Conservation (phyloP, 495 filamentous ascomycete species). For the Neurospora sp. region DNA sequence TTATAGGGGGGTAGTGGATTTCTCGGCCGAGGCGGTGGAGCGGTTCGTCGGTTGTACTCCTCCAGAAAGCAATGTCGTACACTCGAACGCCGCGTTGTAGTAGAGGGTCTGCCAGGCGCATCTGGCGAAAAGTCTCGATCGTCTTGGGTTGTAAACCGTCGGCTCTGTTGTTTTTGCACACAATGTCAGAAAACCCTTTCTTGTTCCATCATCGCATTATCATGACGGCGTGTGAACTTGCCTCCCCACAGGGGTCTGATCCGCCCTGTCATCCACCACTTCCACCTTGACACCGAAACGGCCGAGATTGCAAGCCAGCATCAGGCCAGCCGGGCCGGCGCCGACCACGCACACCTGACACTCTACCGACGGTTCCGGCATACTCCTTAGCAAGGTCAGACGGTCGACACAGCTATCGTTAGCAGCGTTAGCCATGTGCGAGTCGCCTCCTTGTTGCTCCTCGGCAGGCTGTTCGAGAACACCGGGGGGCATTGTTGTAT, state of each 20-base stretch:
- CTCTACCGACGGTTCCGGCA: slow-evolving; percentile 24
- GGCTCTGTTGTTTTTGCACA: slow-evolving; percentile 28
- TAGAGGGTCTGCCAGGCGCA: slow-evolving; percentile 53
- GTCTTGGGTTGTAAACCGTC: slow-evolving; percentile 58
- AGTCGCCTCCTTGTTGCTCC: slow-evolving; percentile 15
- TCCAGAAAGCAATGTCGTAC: slow-evolving; percentile 66
- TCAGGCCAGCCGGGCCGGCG: slow-evolving; percentile 59
- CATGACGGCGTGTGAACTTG: slow-evolving; percentile 7
- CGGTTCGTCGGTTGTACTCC: slow-evolving; percentile 44
- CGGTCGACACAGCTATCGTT: slow-evolving; percentile 22
- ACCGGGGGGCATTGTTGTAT: slow-evolving; percentile 16
- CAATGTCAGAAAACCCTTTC: not conserved
- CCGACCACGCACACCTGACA: slow-evolving; percentile 56
- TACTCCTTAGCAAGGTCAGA: slow-evolving; percentile 26
- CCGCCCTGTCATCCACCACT: slow-evolving; percentile 52
- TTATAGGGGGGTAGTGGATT: slow-evolving; percentile 42
- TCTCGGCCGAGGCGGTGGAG: slow-evolving; percentile 45
- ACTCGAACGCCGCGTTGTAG: slow-evolving; percentile 53
- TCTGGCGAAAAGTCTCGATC: slow-evolving; percentile 43
- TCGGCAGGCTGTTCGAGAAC: slow-evolving; percentile 17
- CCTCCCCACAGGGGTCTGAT: slow-evolving; percentile 52
- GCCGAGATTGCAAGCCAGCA: slow-evolving; percentile 59
- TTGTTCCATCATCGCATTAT: not conserved
- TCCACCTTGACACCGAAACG: slow-evolving; percentile 53
- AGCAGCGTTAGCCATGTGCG: slow-evolving; percentile 11